Evolutionary conservation across 352 stramenopile genomes (phyloP), one percentile per base, ranked within the genome.

Genomic region (Phytophthora tubulina): DNA sequence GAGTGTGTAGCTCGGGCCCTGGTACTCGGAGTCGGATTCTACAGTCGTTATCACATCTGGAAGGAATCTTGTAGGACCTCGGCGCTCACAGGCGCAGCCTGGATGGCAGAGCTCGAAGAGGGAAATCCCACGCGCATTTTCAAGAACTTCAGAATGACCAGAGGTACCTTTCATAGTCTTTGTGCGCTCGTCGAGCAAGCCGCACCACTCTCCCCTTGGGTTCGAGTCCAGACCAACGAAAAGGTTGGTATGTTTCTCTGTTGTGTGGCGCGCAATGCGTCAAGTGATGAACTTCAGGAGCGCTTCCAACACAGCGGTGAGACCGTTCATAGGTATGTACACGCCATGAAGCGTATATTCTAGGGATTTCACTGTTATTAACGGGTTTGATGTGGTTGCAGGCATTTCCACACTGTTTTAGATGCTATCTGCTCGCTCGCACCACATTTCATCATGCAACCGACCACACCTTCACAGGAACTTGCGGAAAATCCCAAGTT

Each of bases 291-390:
- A 1, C 33, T 67, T 13, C 45, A 67, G 48, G 66, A 75, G 45
- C 35, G 52, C 14, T 75, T 70, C 41, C 60, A 75, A 13, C 58
- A 61, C 3, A 75, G 60, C n/a, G 52, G 67, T 0, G 63, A 63
- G 49, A 70, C 35, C n/a, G 39, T 64, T 32, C 44, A 57, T 35
- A 49, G 63, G 53, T 59, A 70, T 10, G 42, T 2, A 46, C 8
- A 44, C 38, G 6, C 38, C 9, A 14, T 44, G 3, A 5, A 44
- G 4, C n/a, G 38, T 27, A 44, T 44, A 14, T 14, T 10, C 9
- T 44, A 14, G 6, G 21, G 21, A 27, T 27, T 27, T 27, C 21
- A 27, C 21, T 44, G 38, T 14, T 5, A 14, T 44, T 14, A 14
- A n/a, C 42, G 21, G 21, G 21, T 27, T 27, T 49, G 17, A 0